Evolutionary conservation across 148 eudicot species (phyloP), one percentile per base, ranked within the genome.

Genomic region (Chenopodium berlandieri): DNA sequence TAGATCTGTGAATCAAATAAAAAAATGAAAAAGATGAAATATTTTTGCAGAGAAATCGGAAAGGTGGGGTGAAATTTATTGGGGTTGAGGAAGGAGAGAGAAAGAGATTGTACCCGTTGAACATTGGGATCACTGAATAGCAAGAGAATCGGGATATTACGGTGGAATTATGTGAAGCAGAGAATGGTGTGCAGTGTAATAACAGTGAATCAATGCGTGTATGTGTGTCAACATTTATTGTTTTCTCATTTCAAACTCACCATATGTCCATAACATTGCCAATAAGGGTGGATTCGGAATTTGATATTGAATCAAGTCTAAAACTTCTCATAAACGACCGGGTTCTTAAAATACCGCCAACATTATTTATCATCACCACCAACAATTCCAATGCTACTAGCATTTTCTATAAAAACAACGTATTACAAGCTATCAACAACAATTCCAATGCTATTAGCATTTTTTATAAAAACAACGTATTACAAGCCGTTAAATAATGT

Each of bases 1-100:
- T 73, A 73, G 76, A 73, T 73, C 76, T 73, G 75, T 72, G 13
- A 25, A 22, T 73, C 32, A 73, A 47, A 31, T 31, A 1, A 31
- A 31, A 40, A 71, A 0, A 22, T 23, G 46, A 71, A 20, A 73
- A 48, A 48, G 4, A 44, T 44, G 3, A 22, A 58, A 0, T 50
- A 10, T 48, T 34, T 72, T 48, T 48, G 76, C 75, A 48, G 32
- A 73, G 34, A 73, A 73, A 73, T 47, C 56, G 31, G 27, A n/a
- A 9, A 67, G 6, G 37, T 67, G 16, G 37, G 71, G 37, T 67
- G 37, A 25, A 67, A 16, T 47, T 9, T n/a, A 40, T 48, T 73
- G 17, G 60, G 32, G 9, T 3, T 40, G 48, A 6, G 14, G 3
- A 31, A 73, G 22, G 74, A 40, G 74, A 71, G 74, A 71, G 74